Conservation (phyloP, 441 rosid genomes). For the Bocquillonia castaneifolia region DNA sequence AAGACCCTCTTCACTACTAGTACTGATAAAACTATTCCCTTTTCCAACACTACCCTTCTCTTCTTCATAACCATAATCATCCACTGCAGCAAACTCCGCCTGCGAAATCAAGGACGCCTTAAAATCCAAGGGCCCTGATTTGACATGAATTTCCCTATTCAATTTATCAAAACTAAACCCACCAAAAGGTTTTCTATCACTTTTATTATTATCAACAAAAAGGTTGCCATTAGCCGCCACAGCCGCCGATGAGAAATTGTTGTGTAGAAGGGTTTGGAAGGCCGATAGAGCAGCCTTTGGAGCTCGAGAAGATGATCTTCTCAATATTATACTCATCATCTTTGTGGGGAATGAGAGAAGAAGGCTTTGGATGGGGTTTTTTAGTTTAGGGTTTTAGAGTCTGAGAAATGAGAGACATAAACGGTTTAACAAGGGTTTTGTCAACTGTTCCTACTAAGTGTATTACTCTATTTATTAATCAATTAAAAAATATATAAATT, state of each 20-base stretch:
- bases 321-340: constrained; percentile 34
- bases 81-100: constrained; percentile 55
- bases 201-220: constrained; percentile 9
- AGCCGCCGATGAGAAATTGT: constrained; percentile 20
- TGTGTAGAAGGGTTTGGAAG: constrained; percentile 22
- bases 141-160: constrained; percentile 48
- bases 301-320: constrained; percentile 26
- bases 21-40: too few species aligned
- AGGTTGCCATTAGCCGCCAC: constrained; percentile 13
- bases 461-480: too few species aligned
- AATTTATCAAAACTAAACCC: neutral
- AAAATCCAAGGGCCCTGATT: constrained; percentile 45
- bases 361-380: neutral
- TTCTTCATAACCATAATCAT: constrained; percentile 27
- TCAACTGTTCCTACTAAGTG: too few species aligned
- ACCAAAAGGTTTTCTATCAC: constrained; percentile 5
- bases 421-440: too few species aligned
- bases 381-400: constrained; percentile 22
- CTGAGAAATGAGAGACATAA: neutral
- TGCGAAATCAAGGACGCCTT: constrained; percentile 29
- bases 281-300: constrained; percentile 27
- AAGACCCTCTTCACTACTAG: constrained; percentile 53
- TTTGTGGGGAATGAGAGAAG: neutral
- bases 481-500: too few species aligned
- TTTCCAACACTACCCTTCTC: constrained; percentile 31